Conservation (phyloP, 2,329 filamentous ascomycete species). For the Elsinoe arachidis region DNA sequence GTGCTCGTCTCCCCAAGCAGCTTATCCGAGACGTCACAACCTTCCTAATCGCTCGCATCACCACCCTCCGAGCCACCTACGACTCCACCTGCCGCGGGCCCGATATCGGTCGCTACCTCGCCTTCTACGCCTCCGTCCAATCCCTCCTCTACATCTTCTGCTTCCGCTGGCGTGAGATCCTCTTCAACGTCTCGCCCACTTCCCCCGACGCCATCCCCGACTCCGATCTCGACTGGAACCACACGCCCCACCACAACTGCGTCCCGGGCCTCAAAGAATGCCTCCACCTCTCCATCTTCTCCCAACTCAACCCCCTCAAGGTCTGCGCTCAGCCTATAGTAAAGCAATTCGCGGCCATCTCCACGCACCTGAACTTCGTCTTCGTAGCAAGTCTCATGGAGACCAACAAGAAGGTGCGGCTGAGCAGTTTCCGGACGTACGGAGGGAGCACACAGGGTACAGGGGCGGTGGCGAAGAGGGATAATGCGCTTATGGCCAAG, state of each 20-base stretch:
- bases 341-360: slow-evolving; percentile 79
- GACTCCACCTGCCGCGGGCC: slow-evolving; percentile 71
- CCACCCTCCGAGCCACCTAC: slow-evolving; percentile 62
- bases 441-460: slow-evolving; percentile 23
- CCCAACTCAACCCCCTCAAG: slow-evolving; percentile 86
- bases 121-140: slow-evolving; percentile 83
- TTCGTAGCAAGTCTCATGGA: slow-evolving; percentile 86
- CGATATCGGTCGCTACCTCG: slow-evolving; percentile 71
- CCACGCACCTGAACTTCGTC: slow-evolving; percentile 75
- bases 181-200: slow-evolving; percentile 43
- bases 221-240: slow-evolving; percentile 34
- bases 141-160: slow-evolving; percentile 92
- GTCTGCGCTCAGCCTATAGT: slow-evolving; percentile 89
- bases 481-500: slow-evolving; percentile 43
- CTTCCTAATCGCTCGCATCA: slow-evolving; percentile 68
- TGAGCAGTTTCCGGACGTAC: slow-evolving; percentile 49
- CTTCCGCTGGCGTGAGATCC: slow-evolving; percentile 92
- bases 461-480: slow-evolving; percentile 41
- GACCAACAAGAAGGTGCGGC: slow-evolving; percentile 79
- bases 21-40: slow-evolving; percentile 76
- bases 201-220: slow-evolving; percentile 23
- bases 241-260: slow-evolving; percentile 63
- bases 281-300: slow-evolving; percentile 70
- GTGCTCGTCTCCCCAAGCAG: slow-evolving; percentile 66
- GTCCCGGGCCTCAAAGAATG: slow-evolving; percentile 63